A percentile compares a stretch with the other conserved stretches of the same genome.
Conservation (phyloP, 2,329 filamentous ascomycete genomes). For the Sclerotinia trifoliorum region DNA sequence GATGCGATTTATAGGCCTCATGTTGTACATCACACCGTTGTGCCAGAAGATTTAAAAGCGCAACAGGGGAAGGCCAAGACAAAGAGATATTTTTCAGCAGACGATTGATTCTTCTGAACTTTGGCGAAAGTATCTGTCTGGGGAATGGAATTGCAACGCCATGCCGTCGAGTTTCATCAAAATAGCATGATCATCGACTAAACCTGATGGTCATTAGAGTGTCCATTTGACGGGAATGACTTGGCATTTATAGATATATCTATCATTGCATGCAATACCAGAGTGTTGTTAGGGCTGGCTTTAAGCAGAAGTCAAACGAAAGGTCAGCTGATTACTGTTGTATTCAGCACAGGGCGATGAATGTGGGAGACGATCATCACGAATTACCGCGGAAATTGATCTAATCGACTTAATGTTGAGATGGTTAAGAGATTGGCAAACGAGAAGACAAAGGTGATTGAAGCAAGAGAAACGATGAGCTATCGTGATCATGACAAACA, state of each 20-base stretch:
- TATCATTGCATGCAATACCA: neutral
- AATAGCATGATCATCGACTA: no score
- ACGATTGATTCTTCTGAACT: conserved; percentile 39
- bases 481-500: neutral
- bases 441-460: neutral
- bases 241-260: neutral
- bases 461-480: neutral
- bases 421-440: neutral
- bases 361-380: neutral
- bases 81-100: conserved; percentile 71
- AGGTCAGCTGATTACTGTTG: neutral
- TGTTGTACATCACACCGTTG: conserved; percentile 83
- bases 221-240: neutral
- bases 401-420: neutral
- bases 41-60: conserved; percentile 68
- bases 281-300: neutral
- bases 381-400: neutral
- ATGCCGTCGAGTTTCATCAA: neutral
- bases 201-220: neutral
- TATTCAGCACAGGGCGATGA: neutral
- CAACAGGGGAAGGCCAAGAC: conserved; percentile 63
- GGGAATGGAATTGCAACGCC: neutral
- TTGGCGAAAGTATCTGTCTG: neutral
- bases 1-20: conserved; percentile 90
- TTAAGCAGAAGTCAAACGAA: neutral